Evolutionary conservation across 495 filamentous ascomycete genomes (phyloP), one percentile per base, ranked within the genome.

Genomic region (Hypoxylon trugodes): DNA sequence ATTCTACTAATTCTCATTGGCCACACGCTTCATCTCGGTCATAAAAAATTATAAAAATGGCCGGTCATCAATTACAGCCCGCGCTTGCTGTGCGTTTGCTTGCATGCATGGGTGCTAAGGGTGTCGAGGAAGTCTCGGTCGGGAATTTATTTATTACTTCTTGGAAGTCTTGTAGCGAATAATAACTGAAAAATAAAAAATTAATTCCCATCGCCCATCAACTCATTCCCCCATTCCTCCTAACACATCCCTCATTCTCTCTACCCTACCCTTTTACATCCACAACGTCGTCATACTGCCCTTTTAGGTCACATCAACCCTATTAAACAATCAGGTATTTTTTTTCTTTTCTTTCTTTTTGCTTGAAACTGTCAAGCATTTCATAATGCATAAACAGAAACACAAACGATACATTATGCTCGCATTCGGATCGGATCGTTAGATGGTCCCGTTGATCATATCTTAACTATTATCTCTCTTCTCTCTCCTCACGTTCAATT

Each of bases 41-140:
- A 61, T 57, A 61, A 57, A 61, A 57, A 51, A 58, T 19, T 52
- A 61, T 57, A 61, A 57, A 61, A 57, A 51, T 25, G 50, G 21
- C 59, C 59, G 59, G 45, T 15, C 6, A 16, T 45, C 48, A 53
- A 53, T 47, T 47, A 35, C 18, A 43, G 41, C 41, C 41, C 41
- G n/a, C 41, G 28, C 28, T 32, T 10, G 28, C 28, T 3, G 32
- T 65, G 61, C 52, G 48, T 55, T 59, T 58, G 42, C 62, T 30
- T 67, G 47, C 57, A 69, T 68, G n/a, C n/a, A n/a, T n/a, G n/a
- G n/a, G n/a, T n/a, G n/a, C n/a, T n/a, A n/a, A n/a, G n/a, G n/a
- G n/a, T n/a, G n/a, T n/a, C n/a, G n/a, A n/a, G n/a, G n/a, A n/a
- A n/a, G 35, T 35, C 38, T 64, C 66, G 55, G 46, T 55, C 46